Conservation (phyloP, 768 basidiomycete species). For the Hericium alpestre region DNA sequence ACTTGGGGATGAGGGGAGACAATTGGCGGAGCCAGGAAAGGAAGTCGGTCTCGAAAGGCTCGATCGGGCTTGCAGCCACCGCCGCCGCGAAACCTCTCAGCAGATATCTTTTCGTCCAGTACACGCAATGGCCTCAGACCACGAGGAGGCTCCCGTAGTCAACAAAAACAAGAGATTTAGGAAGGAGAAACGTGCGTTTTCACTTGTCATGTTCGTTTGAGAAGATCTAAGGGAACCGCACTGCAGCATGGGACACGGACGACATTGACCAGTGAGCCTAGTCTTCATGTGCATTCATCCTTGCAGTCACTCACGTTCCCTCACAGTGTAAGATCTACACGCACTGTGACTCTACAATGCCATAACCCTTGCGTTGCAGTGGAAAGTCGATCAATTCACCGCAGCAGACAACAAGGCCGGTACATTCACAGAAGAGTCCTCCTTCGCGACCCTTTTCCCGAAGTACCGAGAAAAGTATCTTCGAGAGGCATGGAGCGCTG, state of each 20-base stretch:
- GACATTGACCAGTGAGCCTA: conserved; percentile 93
- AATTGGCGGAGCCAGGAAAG: not conserved
- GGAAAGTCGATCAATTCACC: conserved; percentile 81
- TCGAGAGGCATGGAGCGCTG: conserved; percentile 87
- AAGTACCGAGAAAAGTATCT: conserved; percentile 97
- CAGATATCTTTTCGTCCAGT: too few species aligned
- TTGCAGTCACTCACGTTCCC: not conserved
- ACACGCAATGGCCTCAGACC: conserved; percentile 1
- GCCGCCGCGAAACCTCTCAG: too few species aligned
- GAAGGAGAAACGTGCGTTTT: conserved; percentile 84
- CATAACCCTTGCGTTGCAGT: conserved; percentile 24
- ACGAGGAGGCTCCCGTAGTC: conserved; percentile 19
- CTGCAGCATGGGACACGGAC: conserved; percentile 93
- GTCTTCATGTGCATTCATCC: not conserved
- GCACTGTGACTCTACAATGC: not conserved
- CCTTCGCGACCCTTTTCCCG: conserved; percentile 95
- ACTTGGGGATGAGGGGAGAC: not conserved
- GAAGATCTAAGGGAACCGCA: conserved; percentile 1
- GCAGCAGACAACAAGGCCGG: conserved; percentile 69
- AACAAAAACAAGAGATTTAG: conserved; percentile 85
- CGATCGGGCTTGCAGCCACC: too few species aligned
- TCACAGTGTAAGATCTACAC: conserved; percentile 21
- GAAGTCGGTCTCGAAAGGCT: not conserved
- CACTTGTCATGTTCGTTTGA: conserved; percentile 5
- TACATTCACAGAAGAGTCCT: conserved; percentile 89